Percentiles rank a stretch among this genome's conserved stretches.
Evolutionary conservation across 2,329 filamentous ascomycete genomes (phyloP).

Genomic region (Hypoxylon sp.): DNA sequence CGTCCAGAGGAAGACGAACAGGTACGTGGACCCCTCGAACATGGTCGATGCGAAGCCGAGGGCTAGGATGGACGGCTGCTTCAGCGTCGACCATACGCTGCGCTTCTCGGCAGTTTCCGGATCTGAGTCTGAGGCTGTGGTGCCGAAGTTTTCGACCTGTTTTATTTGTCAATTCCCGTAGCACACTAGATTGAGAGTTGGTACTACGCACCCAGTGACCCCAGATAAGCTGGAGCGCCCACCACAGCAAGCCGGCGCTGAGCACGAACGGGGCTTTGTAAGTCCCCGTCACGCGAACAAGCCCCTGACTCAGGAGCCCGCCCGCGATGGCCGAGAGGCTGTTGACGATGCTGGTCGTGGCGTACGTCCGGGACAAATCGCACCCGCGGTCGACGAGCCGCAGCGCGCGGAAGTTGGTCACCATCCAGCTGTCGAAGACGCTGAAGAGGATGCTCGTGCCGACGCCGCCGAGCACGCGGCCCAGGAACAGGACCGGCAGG

Average conservation of each 20-base stretch:
- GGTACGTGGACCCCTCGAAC: conserved; percentile 71
- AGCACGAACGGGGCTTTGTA: conserved; percentile 66
- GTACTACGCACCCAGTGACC: conserved; percentile 59
- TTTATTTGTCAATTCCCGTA: conserved; percentile 18
- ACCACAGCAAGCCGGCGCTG: conserved; percentile 55
- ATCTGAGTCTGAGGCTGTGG: conserved; percentile 25
- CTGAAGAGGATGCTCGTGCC: conserved; percentile 68
- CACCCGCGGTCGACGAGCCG: conserved; percentile 57
- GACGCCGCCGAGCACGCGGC: conserved; percentile 66
- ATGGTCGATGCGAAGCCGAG: conserved; percentile 65
- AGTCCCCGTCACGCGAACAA: conserved; percentile 61
- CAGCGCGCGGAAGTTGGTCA: conserved; percentile 63
- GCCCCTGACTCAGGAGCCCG: conserved; percentile 63
- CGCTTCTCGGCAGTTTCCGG: conserved; percentile 20
- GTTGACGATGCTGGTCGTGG: conserved; percentile 64
- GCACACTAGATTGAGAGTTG: not conserved
- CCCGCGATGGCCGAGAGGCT: conserved; percentile 66
- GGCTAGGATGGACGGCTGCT: conserved; percentile 62
- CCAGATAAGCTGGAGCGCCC: conserved; percentile 60
- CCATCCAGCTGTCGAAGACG: conserved; percentile 71
- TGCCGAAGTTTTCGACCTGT: conserved; percentile 48
- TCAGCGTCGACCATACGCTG: conserved; percentile 45
- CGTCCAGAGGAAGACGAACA: conserved; percentile 73
- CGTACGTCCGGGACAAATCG: conserved; percentile 59
- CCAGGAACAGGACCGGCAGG: conserved; percentile 61